Evolutionary conservation across 352 stramenopile genomes (phyloP).

Genomic region (Globisporangium orthogonon): DNA sequence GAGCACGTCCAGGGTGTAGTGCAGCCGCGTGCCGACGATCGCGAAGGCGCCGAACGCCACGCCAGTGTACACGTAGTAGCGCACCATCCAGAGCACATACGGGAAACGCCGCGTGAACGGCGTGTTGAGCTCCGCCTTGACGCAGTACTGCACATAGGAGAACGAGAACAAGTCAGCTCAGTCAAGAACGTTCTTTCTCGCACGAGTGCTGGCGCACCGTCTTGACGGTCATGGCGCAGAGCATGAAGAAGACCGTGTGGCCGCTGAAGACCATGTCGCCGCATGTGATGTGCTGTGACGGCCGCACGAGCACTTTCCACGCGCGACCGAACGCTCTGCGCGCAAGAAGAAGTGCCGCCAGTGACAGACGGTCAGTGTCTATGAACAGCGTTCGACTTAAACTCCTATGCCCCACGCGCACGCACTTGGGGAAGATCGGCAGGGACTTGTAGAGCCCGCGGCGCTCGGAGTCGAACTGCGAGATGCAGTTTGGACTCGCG

Average conservation of each 20-base stretch:
- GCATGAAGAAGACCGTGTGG: slow-evolving; percentile 81
- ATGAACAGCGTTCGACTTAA: background rate
- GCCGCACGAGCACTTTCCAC: slow-evolving; percentile 76
- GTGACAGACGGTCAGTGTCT: background rate
- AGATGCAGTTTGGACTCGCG: slow-evolving; percentile 80
- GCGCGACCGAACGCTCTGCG: slow-evolving; percentile 70
- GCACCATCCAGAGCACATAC: slow-evolving; percentile 76
- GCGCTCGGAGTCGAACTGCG: slow-evolving; percentile 55
- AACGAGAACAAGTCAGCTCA: background rate
- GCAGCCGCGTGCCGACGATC: slow-evolving; percentile 78
- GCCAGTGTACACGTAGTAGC: slow-evolving; percentile 70
- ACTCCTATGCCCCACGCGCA: background rate
- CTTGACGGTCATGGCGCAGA: slow-evolving; percentile 76
- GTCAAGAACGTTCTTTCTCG: too few relatives aligned
- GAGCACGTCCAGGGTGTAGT: slow-evolving; percentile 86
- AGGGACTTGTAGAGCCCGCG: slow-evolving; percentile 56
- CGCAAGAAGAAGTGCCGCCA: background rate
- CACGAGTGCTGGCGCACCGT: slow-evolving; percentile 26
- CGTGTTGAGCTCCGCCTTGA: slow-evolving; percentile 75
- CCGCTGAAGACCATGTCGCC: slow-evolving; percentile 89
- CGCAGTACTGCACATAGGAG: slow-evolving; percentile 24
- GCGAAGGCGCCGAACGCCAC: slow-evolving; percentile 65
- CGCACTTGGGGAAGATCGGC: slow-evolving; percentile 84
- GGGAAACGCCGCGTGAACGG: slow-evolving; percentile 74
- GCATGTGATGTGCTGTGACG: slow-evolving; percentile 84